Evolutionary conservation across 768 basidiomycete species (phyloP).

Genomic region (Myochromella boudieri): DNA sequence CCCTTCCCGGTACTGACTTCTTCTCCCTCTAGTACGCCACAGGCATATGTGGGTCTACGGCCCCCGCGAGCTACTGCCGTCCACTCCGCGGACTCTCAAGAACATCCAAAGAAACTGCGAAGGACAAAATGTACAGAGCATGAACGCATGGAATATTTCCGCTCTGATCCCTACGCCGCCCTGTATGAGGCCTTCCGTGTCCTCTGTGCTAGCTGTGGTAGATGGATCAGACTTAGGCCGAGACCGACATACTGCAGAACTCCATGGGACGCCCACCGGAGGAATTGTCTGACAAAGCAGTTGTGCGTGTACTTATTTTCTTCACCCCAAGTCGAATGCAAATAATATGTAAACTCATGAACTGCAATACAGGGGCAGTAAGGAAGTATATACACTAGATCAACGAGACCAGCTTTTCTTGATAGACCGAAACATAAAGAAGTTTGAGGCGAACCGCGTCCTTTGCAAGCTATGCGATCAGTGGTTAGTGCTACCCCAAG

Average conservation of each 20-base stretch:
- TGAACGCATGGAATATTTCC: slow-evolving; percentile 70
- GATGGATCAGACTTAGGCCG: slow-evolving; percentile 81
- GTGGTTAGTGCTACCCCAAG: slow-evolving; percentile 62
- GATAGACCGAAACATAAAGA: slow-evolving; percentile 68
- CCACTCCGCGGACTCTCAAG: slow-evolving; percentile 38
- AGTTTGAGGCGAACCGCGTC: slow-evolving; percentile 72
- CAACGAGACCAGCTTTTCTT: slow-evolving; percentile 58
- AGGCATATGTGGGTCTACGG: too few species aligned
- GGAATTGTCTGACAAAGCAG: slow-evolving; percentile 80
- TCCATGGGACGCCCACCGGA: slow-evolving; percentile 84
- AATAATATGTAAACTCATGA: too few species aligned
- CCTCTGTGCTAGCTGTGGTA: slow-evolving; percentile 76
- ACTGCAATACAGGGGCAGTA: slow-evolving; percentile 43
- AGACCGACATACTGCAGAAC: slow-evolving; percentile 89
- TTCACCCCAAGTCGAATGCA: slow-evolving; percentile 4
- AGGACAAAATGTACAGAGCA: slow-evolving; percentile 77
- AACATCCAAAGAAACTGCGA: slow-evolving; percentile 62
- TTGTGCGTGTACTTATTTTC: slow-evolving; percentile 43
- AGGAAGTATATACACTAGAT: slow-evolving; percentile 59
- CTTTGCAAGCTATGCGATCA: slow-evolving; percentile 67
- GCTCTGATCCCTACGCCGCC: slow-evolving; percentile 75
- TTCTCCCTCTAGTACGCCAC: too few species aligned
- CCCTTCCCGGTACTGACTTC: too few species aligned
- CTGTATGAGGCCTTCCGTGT: slow-evolving; percentile 80
- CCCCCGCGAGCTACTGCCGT: too few species aligned